Evolutionary conservation across 2,329 filamentous ascomycete species (phyloP), one percentile per base, ranked within the genome.

Genomic region (Hypoxylon sp.): DNA sequence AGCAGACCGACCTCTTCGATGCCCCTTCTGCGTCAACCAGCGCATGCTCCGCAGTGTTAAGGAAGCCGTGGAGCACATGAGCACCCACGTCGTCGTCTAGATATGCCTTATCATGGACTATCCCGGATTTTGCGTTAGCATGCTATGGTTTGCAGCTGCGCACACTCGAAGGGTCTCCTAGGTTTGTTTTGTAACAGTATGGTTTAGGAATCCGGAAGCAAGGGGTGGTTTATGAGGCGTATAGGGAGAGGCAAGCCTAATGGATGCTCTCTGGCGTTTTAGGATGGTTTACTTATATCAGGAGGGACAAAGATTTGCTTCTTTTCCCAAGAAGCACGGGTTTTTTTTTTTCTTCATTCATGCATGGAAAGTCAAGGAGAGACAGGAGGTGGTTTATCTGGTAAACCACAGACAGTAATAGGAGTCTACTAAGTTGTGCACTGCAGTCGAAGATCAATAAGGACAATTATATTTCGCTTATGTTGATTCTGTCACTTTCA

Each of bases 11-110:
- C 84, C 85, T 1, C 73, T 87, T 26, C 79, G 85, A 17, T 88
- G 86, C 66, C 86, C 86, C 0, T 88, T 87, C 67, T 88, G 86
- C 64, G 81, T 88, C 34, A 88, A 88, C 67, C 83, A 86, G 68
- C 80, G 86, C 5, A 86, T 88, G 85, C 78, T 88, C 53, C 79
- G 85, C 17, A 85, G 81, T 1, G 85, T 88, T 47, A 87, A 86
- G 74, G 86, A 88, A 72, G 84, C 86, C 4, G 85, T 88, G 2
- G 86, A 88, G 72, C 86, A 88, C 70, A 79, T 88, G 80, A 85
- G 85, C 10, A 87, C 85, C 1, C 86, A 88, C 63, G 86, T 88
- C 4, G 81, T 87, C 13, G 84, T 88, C 17, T 85, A 73, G 72
- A 20, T 6, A 11, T 17, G 13, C 20, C 20, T 8, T 19, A 7